phyloP scores from a whole-genome alignment of 2,329 filamentous ascomycete genomes.

The Beauveria pseudobassiana region DNA sequence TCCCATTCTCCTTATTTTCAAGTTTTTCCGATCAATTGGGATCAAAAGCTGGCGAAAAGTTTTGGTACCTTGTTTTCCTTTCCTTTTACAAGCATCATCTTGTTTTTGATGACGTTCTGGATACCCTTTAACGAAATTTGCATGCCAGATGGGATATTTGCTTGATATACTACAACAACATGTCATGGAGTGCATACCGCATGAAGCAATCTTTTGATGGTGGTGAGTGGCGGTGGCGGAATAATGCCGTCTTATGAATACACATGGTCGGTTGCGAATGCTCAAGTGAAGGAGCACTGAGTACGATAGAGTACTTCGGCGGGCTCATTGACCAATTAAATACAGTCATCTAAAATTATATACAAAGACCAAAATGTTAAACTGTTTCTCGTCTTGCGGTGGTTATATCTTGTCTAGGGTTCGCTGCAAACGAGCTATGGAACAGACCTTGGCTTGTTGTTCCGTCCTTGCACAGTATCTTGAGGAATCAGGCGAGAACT shows the following conservation, averaged over 20 bases:
- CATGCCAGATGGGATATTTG: neutral
- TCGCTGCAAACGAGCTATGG: neutral
- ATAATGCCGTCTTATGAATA: neutral
- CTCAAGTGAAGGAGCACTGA: neutral
- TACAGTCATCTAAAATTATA: neutral
- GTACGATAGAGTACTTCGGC: neutral
- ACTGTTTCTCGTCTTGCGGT: neutral
- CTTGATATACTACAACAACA: neutral
- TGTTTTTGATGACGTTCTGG: conserved; percentile 4
- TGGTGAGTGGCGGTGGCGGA: neutral
- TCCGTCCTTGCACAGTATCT: too few relatives aligned
- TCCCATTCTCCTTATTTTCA: conserved; percentile 12
- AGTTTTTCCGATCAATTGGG: neutral
- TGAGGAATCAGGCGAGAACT: too few relatives aligned
- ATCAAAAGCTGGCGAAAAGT: conserved; percentile 12
- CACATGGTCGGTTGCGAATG: neutral
- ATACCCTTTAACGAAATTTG: conserved; percentile 11
- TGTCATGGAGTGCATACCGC: neutral
- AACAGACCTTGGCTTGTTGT: too few relatives aligned
- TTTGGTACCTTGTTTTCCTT: conserved; percentile 6
- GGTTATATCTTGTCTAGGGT: neutral
- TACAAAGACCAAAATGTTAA: neutral
- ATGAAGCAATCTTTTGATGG: neutral
- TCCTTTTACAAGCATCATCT: neutral
- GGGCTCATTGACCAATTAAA: neutral